Evolutionary conservation across 2,329 filamentous ascomycete species (phyloP).

Genomic region (Nigrospora sphaerica): DNA sequence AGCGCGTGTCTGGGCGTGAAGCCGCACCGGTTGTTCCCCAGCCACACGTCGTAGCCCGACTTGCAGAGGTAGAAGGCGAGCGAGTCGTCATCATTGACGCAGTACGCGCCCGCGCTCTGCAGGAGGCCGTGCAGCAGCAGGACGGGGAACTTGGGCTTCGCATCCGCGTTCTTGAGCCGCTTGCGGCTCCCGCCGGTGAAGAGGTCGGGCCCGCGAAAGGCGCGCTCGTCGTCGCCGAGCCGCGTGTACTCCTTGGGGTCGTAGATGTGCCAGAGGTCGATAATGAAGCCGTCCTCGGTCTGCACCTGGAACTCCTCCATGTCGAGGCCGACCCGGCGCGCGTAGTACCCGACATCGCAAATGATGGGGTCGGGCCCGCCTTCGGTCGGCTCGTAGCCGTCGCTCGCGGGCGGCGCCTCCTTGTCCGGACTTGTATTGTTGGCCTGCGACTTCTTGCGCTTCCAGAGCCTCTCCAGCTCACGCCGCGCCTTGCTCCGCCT

Average conservation of each 20-base stretch:
- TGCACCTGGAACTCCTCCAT: constrained; percentile 78
- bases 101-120: constrained; percentile 83
- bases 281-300: constrained; percentile 89
- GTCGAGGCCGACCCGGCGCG: constrained; percentile 78
- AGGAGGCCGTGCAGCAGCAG: constrained; percentile 83
- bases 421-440: constrained; percentile 30
- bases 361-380: constrained; percentile 73
- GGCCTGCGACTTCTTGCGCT: constrained; percentile 27
- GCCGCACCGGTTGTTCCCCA: constrained; percentile 89
- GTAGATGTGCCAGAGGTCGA: constrained; percentile 84
- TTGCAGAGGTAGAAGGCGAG: constrained; percentile 91
- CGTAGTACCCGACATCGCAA: constrained; percentile 80
- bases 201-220: constrained; percentile 51
- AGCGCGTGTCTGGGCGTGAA: constrained; percentile 70
- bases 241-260: constrained; percentile 68
- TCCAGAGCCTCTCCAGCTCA: constrained; percentile 58
- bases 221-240: constrained; percentile 38
- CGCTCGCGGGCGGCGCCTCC: constrained; percentile 30
- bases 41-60: constrained; percentile 88
- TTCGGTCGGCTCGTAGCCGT: constrained; percentile 67
- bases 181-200: constrained; percentile 43
- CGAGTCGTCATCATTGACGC: constrained; percentile 81
- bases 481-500: constrained; percentile 47
- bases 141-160: constrained; percentile 67
- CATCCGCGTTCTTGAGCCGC: constrained; percentile 25